phyloP scores from a whole-genome alignment of 495 filamentous ascomycete genomes.

The Ramalina peruviana region DNA sequence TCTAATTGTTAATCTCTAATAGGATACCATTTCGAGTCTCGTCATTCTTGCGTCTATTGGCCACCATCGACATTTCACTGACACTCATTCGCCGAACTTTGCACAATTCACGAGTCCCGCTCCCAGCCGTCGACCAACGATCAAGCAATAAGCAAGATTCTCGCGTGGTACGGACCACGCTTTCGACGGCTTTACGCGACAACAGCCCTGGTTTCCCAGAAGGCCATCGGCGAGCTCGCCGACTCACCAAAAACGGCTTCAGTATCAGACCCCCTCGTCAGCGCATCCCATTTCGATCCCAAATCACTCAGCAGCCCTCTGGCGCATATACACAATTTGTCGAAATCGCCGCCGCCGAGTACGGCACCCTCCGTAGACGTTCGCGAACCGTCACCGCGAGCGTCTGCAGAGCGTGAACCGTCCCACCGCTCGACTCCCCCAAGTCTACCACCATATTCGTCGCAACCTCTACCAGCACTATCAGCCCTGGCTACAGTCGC shows the following conservation, averaged over 20 bases:
- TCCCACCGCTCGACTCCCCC: slow-evolving; percentile 25
- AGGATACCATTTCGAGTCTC: no score
- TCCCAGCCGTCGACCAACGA: no score
- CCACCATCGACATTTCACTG: no score
- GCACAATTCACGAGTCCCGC: no score
- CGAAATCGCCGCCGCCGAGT: slow-evolving; percentile 23
- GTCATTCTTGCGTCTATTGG: no score
- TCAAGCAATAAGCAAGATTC: no score
- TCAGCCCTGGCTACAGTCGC: slow-evolving; percentile 50
- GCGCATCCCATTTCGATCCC: slow-evolving; percentile 46
- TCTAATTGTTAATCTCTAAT: no score
- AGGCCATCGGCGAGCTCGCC: slow-evolving; percentile 19
- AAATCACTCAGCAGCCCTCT: slow-evolving; percentile 28
- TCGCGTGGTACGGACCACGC: no score
- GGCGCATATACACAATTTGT: slow-evolving; percentile 22
- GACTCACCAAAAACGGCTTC: slow-evolving; percentile 22
- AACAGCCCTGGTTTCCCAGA: slow-evolving; percentile 2
- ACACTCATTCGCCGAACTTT: no score
- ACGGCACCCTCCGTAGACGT: slow-evolving; percentile 15
- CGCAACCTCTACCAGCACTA: slow-evolving; percentile 41
- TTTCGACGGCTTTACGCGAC: no score
- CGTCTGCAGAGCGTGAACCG: slow-evolving; percentile 19
- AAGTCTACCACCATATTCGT: slow-evolving; percentile 9
- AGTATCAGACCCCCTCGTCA: slow-evolving; percentile 36
- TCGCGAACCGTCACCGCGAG: slow-evolving; percentile 9